These are phyloP conservation scores for Phaeomoniella chlamydospora DNA, from an alignment of 2,329 filamentous ascomycete genomes.

Conservation along the genomic window DNA sequence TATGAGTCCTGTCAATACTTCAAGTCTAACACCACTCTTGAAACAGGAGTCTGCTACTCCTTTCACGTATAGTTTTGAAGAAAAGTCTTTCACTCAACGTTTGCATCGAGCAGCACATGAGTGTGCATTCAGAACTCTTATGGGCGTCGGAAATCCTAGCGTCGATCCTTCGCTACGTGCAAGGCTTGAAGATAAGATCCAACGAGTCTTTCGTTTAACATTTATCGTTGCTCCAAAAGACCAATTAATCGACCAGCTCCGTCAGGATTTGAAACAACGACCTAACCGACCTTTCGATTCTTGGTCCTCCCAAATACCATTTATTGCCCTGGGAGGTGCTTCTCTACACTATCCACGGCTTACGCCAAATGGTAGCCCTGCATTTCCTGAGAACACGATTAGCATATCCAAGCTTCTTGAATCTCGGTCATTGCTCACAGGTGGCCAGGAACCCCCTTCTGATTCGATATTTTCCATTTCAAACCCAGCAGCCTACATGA, in stretches of 20 bases:
- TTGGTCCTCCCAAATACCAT: slow-evolving; percentile 46
- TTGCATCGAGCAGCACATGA: slow-evolving; percentile 55
- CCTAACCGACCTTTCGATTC: slow-evolving; percentile 38
- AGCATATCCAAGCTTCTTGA: slow-evolving; percentile 8
- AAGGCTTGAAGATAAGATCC: too few species aligned
- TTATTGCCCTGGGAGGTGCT: slow-evolving; percentile 51
- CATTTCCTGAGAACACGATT: slow-evolving; percentile 16
- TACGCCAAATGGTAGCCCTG: slow-evolving; percentile 21
- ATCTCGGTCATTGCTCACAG: slow-evolving; percentile 6
- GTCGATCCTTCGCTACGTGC: neutral
- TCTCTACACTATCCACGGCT: slow-evolving; percentile 46
- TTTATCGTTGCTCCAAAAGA: slow-evolving; percentile 38
- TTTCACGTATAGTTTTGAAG: slow-evolving; percentile 45
- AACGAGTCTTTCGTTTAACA: slow-evolving; percentile 52
- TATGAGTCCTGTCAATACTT: too few species aligned
- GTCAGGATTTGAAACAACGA: slow-evolving; percentile 20
- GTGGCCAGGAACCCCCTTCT: too few species aligned
- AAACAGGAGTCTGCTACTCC: slow-evolving; percentile 24
- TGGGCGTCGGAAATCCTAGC: slow-evolving; percentile 10
- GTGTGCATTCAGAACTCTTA: slow-evolving; percentile 43
- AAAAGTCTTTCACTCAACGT: slow-evolving; percentile 55
- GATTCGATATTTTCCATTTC: too few species aligned
- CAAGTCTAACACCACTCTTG: too few species aligned
- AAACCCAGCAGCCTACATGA: slow-evolving; percentile 11
- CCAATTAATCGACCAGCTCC: slow-evolving; percentile 23